Percentiles rank a stretch among this genome's conserved stretches.
These are phyloP conservation scores for Pulveroboletus frians DNA, from an alignment of 768 basidiomycete species.

Conservation along the genomic window DNA sequence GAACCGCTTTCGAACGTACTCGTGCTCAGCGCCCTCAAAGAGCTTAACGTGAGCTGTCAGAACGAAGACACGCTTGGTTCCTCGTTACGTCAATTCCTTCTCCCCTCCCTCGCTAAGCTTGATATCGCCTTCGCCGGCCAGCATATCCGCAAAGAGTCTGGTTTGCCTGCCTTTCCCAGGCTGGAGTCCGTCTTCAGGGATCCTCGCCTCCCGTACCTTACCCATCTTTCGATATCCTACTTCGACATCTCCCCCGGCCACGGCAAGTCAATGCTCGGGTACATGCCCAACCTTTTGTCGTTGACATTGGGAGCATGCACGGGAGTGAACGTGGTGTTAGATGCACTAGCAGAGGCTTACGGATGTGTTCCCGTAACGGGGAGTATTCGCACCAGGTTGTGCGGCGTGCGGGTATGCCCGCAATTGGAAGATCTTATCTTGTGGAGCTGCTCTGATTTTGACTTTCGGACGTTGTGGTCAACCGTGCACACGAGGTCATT, in stretches of 20 bases:
- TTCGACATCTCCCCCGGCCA: conserved; percentile 39
- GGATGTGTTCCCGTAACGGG: conserved; percentile 15
- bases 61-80: conserved; percentile 36
- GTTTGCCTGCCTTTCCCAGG: conserved; percentile 37
- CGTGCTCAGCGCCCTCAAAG: conserved; percentile 33
- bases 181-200: conserved; percentile 53
- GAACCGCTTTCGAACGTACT: conserved; percentile 26
- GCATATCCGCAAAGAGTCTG: conserved; percentile 18
- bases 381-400: conserved; percentile 15
- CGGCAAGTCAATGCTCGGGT: conserved; percentile 42
- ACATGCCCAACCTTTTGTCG: conserved; percentile 46
- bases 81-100: conserved; percentile 39
- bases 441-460: conserved; percentile 46
- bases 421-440: conserved; percentile 46
- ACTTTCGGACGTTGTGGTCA: conserved; percentile 32
- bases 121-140: conserved; percentile 39
- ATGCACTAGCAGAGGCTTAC: conserved; percentile 37
- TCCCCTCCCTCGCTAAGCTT: conserved; percentile 42
- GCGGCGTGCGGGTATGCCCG: conserved; percentile 46
- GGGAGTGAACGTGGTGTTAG: conserved; percentile 38
- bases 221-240: conserved; percentile 46
- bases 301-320: conserved; percentile 45
- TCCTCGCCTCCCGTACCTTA: conserved; percentile 47
- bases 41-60: conserved; percentile 40
- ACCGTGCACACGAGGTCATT: conserved; percentile 34